A percentile compares a stretch with the other conserved stretches of the same genome.
phyloP scores from a whole-genome alignment of 768 basidiomycete genomes.

The Mycena pura region DNA sequence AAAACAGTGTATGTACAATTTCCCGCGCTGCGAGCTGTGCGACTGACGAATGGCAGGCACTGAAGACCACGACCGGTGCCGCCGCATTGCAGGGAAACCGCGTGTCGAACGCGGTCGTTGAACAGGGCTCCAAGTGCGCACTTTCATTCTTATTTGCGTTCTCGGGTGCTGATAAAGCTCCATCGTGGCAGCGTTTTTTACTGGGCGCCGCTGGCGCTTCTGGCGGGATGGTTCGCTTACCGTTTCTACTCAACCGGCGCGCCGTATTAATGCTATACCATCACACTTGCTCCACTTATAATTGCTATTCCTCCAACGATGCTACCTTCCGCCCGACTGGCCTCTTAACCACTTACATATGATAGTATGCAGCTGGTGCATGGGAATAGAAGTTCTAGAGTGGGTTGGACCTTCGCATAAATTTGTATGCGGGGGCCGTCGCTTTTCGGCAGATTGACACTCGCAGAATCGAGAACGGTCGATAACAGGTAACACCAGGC shows the following conservation, averaged over 20 bases:
- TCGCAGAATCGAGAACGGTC: no score
- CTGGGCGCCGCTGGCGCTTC: slow-evolving; percentile 78
- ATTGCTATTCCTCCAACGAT: neutral
- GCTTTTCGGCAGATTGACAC: no score
- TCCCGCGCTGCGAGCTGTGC: slow-evolving; percentile 9
- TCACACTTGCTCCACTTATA: slow-evolving; percentile 12
- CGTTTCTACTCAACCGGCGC: slow-evolving; percentile 68
- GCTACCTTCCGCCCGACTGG: no score
- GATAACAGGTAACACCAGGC: no score
- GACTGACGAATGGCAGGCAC: slow-evolving; percentile 42
- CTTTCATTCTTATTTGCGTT: slow-evolving; percentile 17
- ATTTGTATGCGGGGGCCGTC: no score
- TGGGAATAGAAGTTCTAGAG: no score
- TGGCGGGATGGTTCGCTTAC: slow-evolving; percentile 90
- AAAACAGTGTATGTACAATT: slow-evolving; percentile 66
- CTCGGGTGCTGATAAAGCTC: slow-evolving; percentile 15
- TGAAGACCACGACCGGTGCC: slow-evolving; percentile 61
- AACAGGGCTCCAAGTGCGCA: slow-evolving; percentile 73
- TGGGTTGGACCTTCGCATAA: no score
- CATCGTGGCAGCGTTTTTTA: slow-evolving; percentile 68
- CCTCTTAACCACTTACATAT: no score
- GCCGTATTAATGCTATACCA: slow-evolving; percentile 39
- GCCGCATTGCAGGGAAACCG: slow-evolving; percentile 52
- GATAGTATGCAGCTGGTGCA: no score
- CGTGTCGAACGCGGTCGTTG: slow-evolving; percentile 55